Percentiles rank a stretch among this genome's conserved stretches.
Evolutionary conservation across 352 stramenopile genomes (phyloP).

Genomic region (Globisporangium uncinulatum): DNA sequence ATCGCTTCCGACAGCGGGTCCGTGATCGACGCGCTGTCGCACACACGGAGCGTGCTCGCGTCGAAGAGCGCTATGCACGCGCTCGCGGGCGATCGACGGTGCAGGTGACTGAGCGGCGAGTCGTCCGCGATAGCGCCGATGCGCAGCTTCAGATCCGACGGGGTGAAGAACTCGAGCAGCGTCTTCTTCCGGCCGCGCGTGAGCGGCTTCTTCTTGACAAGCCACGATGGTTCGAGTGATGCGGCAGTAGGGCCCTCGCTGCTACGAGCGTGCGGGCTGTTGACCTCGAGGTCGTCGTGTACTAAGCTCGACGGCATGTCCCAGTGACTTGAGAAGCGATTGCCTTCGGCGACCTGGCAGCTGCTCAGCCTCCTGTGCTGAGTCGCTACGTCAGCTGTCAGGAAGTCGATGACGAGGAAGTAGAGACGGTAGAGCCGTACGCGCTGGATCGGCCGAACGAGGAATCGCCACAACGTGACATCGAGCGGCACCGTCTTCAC

Average conservation of each 20-base stretch:
- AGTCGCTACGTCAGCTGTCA: background rate
- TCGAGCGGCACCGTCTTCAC: constrained; percentile 18
- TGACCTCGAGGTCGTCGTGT: background rate
- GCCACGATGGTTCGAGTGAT: background rate
- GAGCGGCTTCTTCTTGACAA: constrained; percentile 4
- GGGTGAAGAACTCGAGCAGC: constrained; percentile 3
- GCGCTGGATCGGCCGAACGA: constrained; percentile 34
- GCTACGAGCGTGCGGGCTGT: too few relatives aligned
- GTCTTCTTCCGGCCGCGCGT: constrained; percentile 1
- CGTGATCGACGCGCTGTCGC: constrained; percentile 2
- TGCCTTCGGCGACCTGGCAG: background rate
- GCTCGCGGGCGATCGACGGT: background rate
- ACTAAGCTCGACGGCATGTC: background rate
- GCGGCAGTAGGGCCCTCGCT: background rate
- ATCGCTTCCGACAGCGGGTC: constrained; percentile 27
- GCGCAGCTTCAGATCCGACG: constrained; percentile 1
- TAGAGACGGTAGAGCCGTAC: constrained; percentile 26
- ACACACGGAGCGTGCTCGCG: background rate
- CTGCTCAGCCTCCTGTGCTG: background rate
- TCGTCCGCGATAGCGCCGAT: constrained; percentile 2
- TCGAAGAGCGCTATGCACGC: constrained; percentile 1
- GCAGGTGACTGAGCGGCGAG: background rate
- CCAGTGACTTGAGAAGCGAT: too few relatives aligned
- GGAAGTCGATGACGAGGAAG: constrained; percentile 19
- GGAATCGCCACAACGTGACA: constrained; percentile 33